Evolutionary conservation across 768 basidiomycete species (phyloP).

Genomic region (Hebeloma cylindrosporum): DNA sequence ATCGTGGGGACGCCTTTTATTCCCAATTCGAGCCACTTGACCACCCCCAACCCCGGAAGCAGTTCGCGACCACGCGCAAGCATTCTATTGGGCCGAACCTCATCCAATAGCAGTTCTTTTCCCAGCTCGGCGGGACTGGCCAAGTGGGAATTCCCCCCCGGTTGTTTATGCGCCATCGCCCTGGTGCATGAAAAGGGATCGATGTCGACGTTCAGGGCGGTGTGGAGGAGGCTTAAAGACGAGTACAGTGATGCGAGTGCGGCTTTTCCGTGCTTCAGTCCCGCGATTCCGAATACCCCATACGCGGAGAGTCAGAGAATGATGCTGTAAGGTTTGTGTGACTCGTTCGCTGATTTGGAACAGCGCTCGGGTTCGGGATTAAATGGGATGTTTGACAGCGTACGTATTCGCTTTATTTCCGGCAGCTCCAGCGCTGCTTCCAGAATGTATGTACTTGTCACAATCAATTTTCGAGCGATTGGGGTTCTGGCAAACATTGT

Average conservation of each 20-base stretch:
- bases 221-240: conserved; percentile 71
- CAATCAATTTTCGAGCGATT: no score
- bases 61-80: conserved; percentile 22
- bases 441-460: no score
- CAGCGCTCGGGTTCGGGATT: background rate
- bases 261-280: conserved; percentile 39
- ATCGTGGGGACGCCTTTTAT: conserved; percentile 15
- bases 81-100: conserved; percentile 22
- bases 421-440: no score
- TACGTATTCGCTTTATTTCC: no score
- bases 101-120: conserved; percentile 20
- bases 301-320: conserved; percentile 42
- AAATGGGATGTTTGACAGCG: no score
- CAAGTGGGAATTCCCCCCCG: conserved; percentile 34
- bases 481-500: background rate
- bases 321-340: conserved; percentile 10
- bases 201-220: conserved; percentile 76
- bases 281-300: conserved; percentile 40
- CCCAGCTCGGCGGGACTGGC: conserved; percentile 19
- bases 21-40: conserved; percentile 14
- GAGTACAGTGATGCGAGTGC: conserved; percentile 51
- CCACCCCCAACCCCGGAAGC: conserved; percentile 16
- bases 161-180: conserved; percentile 60
- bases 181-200: conserved; percentile 91
- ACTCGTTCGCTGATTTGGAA: background rate